Evolutionary conservation across 164 flowering plant species (phyloP).

Genomic region (Liriodendron chinense): DNA sequence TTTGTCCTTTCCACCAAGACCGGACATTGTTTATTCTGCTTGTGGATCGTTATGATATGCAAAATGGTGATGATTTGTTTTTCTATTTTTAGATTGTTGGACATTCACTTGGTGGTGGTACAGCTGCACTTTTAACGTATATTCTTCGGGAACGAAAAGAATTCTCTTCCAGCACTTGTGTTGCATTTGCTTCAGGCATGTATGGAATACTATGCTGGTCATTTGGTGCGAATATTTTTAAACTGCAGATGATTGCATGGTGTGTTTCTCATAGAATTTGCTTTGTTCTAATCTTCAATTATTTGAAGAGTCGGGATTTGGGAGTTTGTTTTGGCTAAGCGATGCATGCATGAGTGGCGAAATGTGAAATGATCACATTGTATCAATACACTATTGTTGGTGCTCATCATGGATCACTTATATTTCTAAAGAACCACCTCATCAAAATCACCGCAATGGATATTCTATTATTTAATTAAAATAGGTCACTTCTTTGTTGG

Average conservation of each 20-base stretch:
- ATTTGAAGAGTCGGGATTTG: not conserved
- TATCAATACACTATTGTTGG: too few relatives aligned
- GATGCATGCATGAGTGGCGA: too few relatives aligned
- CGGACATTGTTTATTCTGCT: too few relatives aligned
- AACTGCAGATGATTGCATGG: not conserved
- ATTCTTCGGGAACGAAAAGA: constrained; percentile 88
- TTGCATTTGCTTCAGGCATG: constrained; percentile 93
- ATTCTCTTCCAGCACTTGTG: constrained; percentile 67
- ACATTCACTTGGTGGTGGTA: constrained; percentile 98
- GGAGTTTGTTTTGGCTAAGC: not conserved
- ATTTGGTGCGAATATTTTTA: not conserved
- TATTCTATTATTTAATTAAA: too few relatives aligned
- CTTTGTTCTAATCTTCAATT: not conserved
- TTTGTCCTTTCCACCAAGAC: not conserved
- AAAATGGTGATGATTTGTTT: not conserved
- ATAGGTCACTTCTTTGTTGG: too few relatives aligned
- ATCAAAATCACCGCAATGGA: too few relatives aligned
- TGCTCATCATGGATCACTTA: too few relatives aligned
- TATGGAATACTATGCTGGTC: not conserved
- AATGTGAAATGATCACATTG: too few relatives aligned
- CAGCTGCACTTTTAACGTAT: constrained; percentile 90
- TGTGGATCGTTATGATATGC: not conserved
- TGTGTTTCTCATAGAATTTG: not conserved
- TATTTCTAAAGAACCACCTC: too few relatives aligned
- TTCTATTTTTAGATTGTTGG: constrained; percentile 68